Base-by-base conservation (phyloP, 176 grass and related monocot genomes). In the Saccharum spontaneum region DNA sequence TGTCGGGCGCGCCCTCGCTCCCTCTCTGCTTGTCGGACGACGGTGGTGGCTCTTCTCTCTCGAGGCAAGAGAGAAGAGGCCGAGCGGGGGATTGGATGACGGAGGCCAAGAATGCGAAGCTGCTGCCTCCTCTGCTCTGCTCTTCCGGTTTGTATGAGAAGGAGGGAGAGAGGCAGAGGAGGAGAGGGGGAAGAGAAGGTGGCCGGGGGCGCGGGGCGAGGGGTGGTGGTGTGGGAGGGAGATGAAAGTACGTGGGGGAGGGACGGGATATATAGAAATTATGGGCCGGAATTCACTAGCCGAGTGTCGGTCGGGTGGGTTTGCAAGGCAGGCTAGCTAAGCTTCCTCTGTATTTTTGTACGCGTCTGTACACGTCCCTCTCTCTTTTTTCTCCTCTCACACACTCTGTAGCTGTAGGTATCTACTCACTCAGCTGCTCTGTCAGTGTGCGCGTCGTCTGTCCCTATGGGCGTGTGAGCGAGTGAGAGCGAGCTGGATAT, bases 261-360 rank as follows among this genome's bases (percentile, higher is more conserved):
- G 55, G 22, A 60, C 55, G 55, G 20, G 88, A 86, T 89, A 86
- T 87, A 87, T 87, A 87, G 78, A 76, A 87, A 87, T 68, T 83
- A 86, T 60, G 84, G 84, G 83, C 83, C 54, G 87, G 14, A 62
- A 77, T 33, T 22, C 38, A 6, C 49, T n/a, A 43, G 74, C 22
- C 26, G 66, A 74, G 84, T 90, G 88, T 90, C 88, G 88, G 88
- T 90, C 62, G 88, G 67, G 77, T 7, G 45, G 45, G 2, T 46
- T 12, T 11, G 79, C 24, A 2, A 57, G 17, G 34, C 34, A 57
- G 17, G 38, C 45, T 39, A 54, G 79, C 79, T 69, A 10, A 70
- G 1, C 14, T 4, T 6, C 8, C 79, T 57, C 79, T 82, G 79
- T 82, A 71, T 71, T 71, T 76, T 82, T 70, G 79, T 55, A 82